A percentile compares a stretch with the other conserved stretches of the same genome.
Evolutionary conservation across 176 grass and related monocot species (phyloP).

Genomic region (Eragrostis nindensis): DNA sequence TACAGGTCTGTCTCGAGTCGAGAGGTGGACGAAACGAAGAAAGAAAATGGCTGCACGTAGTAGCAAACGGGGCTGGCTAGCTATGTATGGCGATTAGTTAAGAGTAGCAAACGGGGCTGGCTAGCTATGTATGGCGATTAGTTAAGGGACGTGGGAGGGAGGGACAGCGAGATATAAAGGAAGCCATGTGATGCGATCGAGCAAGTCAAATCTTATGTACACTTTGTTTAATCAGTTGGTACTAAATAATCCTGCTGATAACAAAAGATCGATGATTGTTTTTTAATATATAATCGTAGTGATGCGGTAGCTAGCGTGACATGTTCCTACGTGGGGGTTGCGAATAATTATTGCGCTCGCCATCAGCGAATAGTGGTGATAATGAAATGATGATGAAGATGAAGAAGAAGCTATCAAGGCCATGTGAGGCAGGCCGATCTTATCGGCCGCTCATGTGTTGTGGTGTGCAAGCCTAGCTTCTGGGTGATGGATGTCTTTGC

Average conservation of each 20-base stretch:
- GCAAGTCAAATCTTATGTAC: background rate
- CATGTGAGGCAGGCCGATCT: constrained; percentile 13
- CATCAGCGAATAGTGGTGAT: background rate
- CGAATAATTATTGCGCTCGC: constrained; percentile 1
- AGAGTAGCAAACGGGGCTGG: no score
- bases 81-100: background rate
- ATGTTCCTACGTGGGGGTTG: constrained; percentile 9
- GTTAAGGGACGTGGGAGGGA: background rate
- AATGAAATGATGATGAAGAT: no score
- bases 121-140: no score
- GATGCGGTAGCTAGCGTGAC: background rate
- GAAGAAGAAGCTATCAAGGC: background rate
- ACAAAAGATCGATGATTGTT: background rate
- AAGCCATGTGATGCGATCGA: constrained; percentile 12
- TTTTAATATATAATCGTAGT: background rate
- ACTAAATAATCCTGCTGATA: background rate
- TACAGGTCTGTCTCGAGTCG: no score
- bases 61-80: background rate
- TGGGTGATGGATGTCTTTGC: no score
- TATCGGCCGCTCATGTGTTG: background rate
- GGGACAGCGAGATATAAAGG: background rate
- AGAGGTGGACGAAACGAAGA: no score
- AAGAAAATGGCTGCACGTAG: background rate
- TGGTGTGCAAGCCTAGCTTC: no score
- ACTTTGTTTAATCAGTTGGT: background rate